Evolutionary conservation across 768 basidiomycete genomes (phyloP).

Genomic region (Coprinopsis strossmayeri): DNA sequence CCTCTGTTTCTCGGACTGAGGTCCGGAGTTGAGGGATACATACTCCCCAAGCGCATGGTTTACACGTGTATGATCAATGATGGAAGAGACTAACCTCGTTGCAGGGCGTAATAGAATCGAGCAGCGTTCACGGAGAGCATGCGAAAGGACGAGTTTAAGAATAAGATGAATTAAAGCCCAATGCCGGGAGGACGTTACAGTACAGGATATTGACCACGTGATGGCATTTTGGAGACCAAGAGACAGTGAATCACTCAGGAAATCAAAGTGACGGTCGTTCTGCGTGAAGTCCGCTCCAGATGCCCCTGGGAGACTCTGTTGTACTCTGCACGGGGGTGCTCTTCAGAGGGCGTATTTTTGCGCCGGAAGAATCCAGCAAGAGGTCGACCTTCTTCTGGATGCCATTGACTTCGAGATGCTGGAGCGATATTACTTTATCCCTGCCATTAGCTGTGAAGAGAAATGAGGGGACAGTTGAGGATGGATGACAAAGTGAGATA

Average conservation of each 20-base stretch:
- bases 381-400: conserved; percentile 77
- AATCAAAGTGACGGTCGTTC: conserved; percentile 48
- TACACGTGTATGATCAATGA: conserved; percentile 35
- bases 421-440: conserved; percentile 83
- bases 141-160: conserved; percentile 13
- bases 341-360: conserved; percentile 78
- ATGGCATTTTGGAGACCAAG: conserved; percentile 14
- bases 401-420: conserved; percentile 64
- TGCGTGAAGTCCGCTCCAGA: conserved; percentile 87
- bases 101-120: conserved; percentile 24
- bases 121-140: conserved; percentile 8
- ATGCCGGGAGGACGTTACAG: conserved; percentile 15
- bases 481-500: conserved; percentile 26
- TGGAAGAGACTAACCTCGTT: conserved; percentile 21
- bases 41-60: conserved; percentile 35
- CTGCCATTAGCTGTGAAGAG: conserved; percentile 63
- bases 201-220: conserved; percentile 26
- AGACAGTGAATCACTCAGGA: neutral
- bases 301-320: conserved; percentile 76
- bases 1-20: conserved; percentile 4
- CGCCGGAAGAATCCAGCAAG: conserved; percentile 81
- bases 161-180: conserved; percentile 22
- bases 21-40: conserved; percentile 16
- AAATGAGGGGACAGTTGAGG: conserved; percentile 14
- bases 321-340: conserved; percentile 70